phyloP scores from a whole-genome alignment of 2,329 filamentous ascomycete genomes.

The Penicillium sp. region DNA sequence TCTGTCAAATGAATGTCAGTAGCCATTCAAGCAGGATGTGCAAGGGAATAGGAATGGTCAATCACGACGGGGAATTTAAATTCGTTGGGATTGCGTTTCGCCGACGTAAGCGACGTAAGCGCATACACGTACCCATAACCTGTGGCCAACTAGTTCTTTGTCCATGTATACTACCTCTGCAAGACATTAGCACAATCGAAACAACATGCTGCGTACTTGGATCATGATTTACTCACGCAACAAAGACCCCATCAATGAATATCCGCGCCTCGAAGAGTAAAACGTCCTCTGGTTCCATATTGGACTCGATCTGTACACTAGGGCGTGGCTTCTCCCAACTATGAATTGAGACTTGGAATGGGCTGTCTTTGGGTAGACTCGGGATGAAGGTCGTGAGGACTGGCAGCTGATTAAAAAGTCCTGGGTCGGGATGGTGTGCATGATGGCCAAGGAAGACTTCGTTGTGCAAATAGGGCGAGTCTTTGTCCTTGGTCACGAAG shows the following conservation, averaged over 20 bases:
- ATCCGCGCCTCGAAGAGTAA: conserved; percentile 59
- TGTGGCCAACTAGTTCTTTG: conserved; percentile 47
- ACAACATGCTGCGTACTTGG: neutral
- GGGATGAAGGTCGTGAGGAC: conserved; percentile 64
- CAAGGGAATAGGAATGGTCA: neutral
- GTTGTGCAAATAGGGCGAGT: conserved; percentile 46
- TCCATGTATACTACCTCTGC: conserved; percentile 49
- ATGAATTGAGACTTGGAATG: conserved; percentile 67
- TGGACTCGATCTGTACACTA: conserved; percentile 49
- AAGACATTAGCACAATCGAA: neutral
- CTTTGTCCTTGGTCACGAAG: conserved; percentile 53
- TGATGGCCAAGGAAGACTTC: conserved; percentile 31
- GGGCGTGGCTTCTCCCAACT: conserved; percentile 58
- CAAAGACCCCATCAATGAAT: conserved; percentile 57
- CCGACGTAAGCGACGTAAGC: neutral
- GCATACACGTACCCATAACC: conserved; percentile 39
- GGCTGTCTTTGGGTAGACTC: conserved; percentile 49
- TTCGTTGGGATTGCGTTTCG: neutral
- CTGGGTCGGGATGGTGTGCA: conserved; percentile 20
- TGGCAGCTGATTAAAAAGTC: conserved; percentile 43
- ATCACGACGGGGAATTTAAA: neutral
- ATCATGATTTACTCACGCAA: conserved; percentile 46
- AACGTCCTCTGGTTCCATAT: conserved; percentile 49
- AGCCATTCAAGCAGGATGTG: neutral
- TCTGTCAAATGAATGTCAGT: conserved; percentile 18